Percentiles rank a stretch among this genome's conserved stretches.
These are phyloP conservation scores for Orbilia oligospora DNA, from an alignment of 2,329 filamentous ascomycete species.

Conservation along the genomic window DNA sequence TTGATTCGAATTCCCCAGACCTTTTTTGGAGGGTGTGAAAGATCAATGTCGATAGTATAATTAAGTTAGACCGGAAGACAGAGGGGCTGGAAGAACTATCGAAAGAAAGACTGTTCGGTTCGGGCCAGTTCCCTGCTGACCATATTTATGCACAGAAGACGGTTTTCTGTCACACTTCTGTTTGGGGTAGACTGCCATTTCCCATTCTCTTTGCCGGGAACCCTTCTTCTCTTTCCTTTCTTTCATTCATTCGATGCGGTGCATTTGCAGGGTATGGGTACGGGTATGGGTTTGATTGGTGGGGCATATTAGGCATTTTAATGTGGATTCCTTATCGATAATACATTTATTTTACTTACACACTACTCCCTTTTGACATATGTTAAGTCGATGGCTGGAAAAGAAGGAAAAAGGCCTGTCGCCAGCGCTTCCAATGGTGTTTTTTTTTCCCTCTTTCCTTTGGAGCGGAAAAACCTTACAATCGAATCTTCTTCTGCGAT, in stretches of 20 bases:
- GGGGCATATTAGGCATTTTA: slow-evolving; percentile 15
- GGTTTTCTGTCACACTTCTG: slow-evolving; percentile 31
- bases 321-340: slow-evolving; percentile 22
- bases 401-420: slow-evolving; percentile 1
- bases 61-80: neutral
- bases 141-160: slow-evolving; percentile 31
- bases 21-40: slow-evolving; percentile 5
- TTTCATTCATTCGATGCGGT: neutral
- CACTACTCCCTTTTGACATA: neutral
- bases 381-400: slow-evolving; percentile 8
- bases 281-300: slow-evolving; percentile 15
- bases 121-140: slow-evolving; percentile 16
- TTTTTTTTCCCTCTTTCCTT: no score
- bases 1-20: slow-evolving; percentile 9
- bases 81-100: slow-evolving; percentile 1
- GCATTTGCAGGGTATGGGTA: neutral
- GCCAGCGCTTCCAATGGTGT: slow-evolving; percentile 5
- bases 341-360: no score
- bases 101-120: neutral
- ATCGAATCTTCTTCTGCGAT: slow-evolving; percentile 1
- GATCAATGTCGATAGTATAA: slow-evolving; percentile 14
- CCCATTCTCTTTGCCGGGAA: neutral
- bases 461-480: slow-evolving; percentile 6
- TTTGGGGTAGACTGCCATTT: neutral
- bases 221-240: neutral